Conservation (phyloP, 768 basidiomycete species). For the Tricholoma bakamatsutake region DNA sequence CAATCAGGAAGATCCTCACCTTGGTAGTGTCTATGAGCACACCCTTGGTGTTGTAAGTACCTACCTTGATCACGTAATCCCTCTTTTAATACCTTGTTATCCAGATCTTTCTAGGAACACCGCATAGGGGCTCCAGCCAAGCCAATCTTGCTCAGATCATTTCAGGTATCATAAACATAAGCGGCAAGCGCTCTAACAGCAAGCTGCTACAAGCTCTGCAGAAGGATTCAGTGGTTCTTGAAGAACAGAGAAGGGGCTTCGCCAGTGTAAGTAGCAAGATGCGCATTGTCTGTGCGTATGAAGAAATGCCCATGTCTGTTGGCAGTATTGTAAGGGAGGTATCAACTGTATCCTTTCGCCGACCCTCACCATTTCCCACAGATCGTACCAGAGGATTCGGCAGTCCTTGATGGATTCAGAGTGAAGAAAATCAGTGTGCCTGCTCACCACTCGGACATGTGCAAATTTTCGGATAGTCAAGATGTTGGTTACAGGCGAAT, state of each 20-base stretch:
- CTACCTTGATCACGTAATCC: neutral
- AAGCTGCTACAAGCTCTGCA: neutral
- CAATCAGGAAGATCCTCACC: neutral
- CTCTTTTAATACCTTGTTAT: neutral
- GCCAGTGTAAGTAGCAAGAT: neutral
- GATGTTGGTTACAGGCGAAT: neutral
- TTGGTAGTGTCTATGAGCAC: neutral
- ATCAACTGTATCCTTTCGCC: neutral
- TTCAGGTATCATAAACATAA: neutral
- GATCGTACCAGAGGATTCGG: neutral
- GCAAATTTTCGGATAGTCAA: neutral
- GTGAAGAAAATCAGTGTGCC: neutral
- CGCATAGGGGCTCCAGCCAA: neutral
- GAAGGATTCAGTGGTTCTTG: neutral
- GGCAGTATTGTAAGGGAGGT: neutral
- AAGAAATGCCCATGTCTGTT: neutral
- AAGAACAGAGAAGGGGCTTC: neutral
- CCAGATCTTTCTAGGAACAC: neutral
- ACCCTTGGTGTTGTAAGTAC: neutral
- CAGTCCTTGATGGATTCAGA: neutral
- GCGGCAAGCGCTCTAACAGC: neutral
- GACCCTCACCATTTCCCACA: neutral
- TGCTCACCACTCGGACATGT: neutral
- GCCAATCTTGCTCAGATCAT: neutral
- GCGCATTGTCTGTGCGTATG: neutral